Percentiles rank a stretch among this genome's conserved stretches.
phyloP scores from a whole-genome alignment of 345 rosid species.

The Lepidium sativum region DNA sequence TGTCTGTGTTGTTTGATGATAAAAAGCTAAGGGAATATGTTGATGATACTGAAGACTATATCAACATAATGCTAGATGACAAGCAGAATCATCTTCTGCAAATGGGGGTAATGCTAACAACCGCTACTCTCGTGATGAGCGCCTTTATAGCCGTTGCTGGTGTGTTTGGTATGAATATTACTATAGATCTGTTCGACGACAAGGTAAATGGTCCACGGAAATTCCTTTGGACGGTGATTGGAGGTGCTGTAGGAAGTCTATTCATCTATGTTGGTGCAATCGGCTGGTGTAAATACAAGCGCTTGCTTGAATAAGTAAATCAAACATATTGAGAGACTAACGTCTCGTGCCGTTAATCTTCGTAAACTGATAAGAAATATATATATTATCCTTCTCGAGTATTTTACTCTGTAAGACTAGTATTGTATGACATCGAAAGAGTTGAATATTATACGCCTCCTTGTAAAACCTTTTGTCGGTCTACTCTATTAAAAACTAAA shows the following conservation, averaged over 20 bases:
- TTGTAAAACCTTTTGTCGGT: too few relatives aligned
- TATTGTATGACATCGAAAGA: too few relatives aligned
- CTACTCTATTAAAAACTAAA: too few relatives aligned
- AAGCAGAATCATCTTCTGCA: constrained; percentile 92
- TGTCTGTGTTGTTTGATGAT: constrained; percentile 9
- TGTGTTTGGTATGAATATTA: constrained; percentile 70
- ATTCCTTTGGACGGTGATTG: constrained; percentile 71
- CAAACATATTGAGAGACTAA: neutral
- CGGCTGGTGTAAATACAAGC: constrained; percentile 79
- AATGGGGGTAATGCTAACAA: constrained; percentile 92
- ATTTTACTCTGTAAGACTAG: neutral
- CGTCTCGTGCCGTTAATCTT: neutral
- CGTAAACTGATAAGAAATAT: neutral
- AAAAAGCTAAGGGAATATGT: constrained; percentile 83
- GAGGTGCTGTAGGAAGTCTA: constrained; percentile 48
- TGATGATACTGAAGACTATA: constrained; percentile 92
- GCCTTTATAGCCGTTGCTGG: constrained; percentile 66
- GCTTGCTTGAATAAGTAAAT: constrained; percentile 48
- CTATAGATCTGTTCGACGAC: constrained; percentile 40
- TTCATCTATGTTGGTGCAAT: constrained; percentile 66
- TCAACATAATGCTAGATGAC: constrained; percentile 94
- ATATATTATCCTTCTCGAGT: neutral
- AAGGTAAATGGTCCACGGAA: constrained; percentile 20
- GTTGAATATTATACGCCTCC: too few relatives aligned
- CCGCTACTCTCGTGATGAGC: constrained; percentile 73